Base-by-base conservation (phyloP, 306 rosid genomes). In the Vigna reflexopilosa region DNA sequence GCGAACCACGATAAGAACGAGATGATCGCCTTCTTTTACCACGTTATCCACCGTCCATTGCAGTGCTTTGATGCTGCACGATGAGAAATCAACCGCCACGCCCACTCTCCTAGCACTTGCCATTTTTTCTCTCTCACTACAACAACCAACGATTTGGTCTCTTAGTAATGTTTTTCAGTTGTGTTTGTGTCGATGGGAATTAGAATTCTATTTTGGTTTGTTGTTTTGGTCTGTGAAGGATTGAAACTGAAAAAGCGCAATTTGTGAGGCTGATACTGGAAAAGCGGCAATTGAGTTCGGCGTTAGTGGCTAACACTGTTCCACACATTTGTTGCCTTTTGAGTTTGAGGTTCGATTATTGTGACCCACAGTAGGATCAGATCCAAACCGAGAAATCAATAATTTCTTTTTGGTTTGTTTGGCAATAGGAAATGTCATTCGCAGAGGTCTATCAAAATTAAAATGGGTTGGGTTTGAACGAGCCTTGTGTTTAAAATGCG, bases 21-120 rank as follows among this genome's bases (percentile, higher is more conserved):
- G 86, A 63, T 81, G 79, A 74, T 95, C 99, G 1, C 97, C 98
- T 47, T 95, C 83, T 58, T 85, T 89, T 65, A 63, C 70, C 2
- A 91, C 17, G 83, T 95, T 93, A 66, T 95, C 98, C 55, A 93
- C 70, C 1, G 97, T 77, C 99, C 99, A 95, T 69, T 73, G 65
- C 7, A 95, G 86, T 2, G 99, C 97, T 51, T 62, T 82, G 51
- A 40, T 65, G 90, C 98, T 89, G 78, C 97, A 93, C 1, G 85
- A 61, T 1, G 99, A 95, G 94, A 93, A 95, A 87, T 95, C 99
- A 49, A 95, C 73, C 0, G 97, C 99, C 79, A 95, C 93, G 13
- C 97, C 99, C 2, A 93, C 52, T 89, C 91, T 90, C 57, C 93
- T 85, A 4, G 30, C 68, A 50, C 63, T 38, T 52, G 77, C 65